phyloP scores from a whole-genome alignment of 2,329 filamentous ascomycete species.

The Pseudogymnoascus sp. region DNA sequence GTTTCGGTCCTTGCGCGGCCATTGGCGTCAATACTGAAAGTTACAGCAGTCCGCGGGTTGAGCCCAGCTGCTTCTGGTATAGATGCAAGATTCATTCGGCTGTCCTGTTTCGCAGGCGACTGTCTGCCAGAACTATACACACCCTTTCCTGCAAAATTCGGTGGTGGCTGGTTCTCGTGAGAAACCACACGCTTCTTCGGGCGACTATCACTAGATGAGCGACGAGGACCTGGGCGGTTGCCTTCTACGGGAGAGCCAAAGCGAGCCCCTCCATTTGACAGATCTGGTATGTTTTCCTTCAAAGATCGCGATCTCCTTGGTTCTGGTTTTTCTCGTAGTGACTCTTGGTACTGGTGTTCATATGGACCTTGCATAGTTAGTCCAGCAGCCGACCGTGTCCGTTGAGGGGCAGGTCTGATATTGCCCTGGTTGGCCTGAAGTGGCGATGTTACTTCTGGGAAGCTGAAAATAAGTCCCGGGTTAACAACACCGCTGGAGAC shows the following conservation, averaged over 20 bases:
- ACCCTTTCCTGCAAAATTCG: constrained; percentile 8
- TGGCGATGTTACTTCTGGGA: constrained; percentile 27
- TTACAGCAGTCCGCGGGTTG: constrained; percentile 42
- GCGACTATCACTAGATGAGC: constrained; percentile 25
- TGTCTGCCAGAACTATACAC: constrained; percentile 19
- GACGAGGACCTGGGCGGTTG: constrained; percentile 20
- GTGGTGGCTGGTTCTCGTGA: not conserved
- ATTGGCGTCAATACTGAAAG: constrained; percentile 54
- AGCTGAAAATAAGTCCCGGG: constrained; percentile 49
- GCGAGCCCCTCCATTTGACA: constrained; percentile 23
- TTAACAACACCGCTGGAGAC: constrained; percentile 44
- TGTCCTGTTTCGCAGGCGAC: constrained; percentile 43
- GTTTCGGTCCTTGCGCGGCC: constrained; percentile 36
- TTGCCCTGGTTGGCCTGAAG: not conserved
- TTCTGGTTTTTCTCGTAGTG: constrained; percentile 25
- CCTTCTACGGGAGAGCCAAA: constrained; percentile 25
- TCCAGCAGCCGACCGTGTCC: constrained; percentile 22
- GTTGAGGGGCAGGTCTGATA: constrained; percentile 14
- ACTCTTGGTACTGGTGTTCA: constrained; percentile 26
- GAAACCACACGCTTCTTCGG: constrained; percentile 9
- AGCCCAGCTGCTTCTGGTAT: constrained; percentile 43
- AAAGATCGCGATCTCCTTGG: constrained; percentile 15
- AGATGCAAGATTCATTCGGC: constrained; percentile 43
- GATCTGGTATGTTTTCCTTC: constrained; percentile 15
- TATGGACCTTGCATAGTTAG: constrained; percentile 24